Percentiles rank a stretch among this genome's conserved stretches.
Evolutionary conservation across 306 rosid genomes (phyloP).

Genomic region (Dryas octopetala): DNA sequence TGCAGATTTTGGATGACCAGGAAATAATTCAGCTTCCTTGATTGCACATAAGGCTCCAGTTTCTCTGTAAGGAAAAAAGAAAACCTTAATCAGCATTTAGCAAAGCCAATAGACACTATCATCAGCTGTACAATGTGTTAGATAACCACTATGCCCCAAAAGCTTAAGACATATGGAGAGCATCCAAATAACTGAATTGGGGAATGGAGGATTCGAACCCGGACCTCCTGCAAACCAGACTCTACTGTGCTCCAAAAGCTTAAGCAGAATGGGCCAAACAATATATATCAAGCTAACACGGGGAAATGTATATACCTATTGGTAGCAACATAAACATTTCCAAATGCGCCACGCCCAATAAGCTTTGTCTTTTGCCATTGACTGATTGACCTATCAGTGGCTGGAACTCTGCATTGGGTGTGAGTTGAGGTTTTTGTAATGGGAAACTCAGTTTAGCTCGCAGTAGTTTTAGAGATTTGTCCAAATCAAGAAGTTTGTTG

Average conservation of each 20-base stretch:
- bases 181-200: no score
- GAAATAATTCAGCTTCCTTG: constrained; percentile 89
- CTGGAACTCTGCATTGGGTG: constrained; percentile 45
- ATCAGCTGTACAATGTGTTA: constrained; percentile 43
- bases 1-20: constrained; percentile 86
- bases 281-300: no score
- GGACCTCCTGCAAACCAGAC: no score
- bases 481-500: no score
- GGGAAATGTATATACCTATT: no score
- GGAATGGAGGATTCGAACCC: no score
- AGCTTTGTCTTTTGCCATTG: constrained; percentile 97
- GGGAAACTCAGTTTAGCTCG: not conserved
- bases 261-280: no score
- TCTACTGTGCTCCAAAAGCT: no score
- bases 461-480: no score
- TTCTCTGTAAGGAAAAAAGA: constrained; percentile 40
- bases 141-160: no score
- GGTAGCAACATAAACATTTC: no score
- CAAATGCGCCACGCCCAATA: constrained; percentile 90
- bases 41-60: constrained; percentile 98
- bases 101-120: constrained; percentile 24
- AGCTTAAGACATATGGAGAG: no score
- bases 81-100: constrained; percentile 17
- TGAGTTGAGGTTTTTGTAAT: constrained; percentile 11
- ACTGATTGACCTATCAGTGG: constrained; percentile 62